phyloP scores from a whole-genome alignment of 2,329 filamentous ascomycete genomes.

The Colletotrichum cuscutae region DNA sequence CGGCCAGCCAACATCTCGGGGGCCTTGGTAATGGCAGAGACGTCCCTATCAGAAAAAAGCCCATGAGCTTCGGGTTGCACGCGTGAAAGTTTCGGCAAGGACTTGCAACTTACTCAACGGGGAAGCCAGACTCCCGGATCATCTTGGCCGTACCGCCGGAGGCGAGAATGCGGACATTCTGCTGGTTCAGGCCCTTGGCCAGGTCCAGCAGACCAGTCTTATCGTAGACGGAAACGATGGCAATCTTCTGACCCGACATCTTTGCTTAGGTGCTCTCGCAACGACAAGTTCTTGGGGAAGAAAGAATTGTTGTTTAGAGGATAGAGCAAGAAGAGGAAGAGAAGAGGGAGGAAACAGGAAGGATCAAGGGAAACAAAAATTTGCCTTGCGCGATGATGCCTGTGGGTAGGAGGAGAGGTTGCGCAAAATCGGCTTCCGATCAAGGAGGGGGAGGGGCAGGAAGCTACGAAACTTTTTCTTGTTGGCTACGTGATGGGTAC shows the following conservation, averaged over 20 bases:
- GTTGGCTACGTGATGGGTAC: conserved; percentile 17
- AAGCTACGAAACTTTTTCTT: conserved; percentile 5
- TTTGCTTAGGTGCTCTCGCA: conserved; percentile 31
- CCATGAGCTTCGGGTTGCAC: background rate
- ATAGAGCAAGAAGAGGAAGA: background rate
- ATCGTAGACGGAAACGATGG: conserved; percentile 98
- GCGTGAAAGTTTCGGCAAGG: background rate
- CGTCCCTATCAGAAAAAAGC: conserved; percentile 70
- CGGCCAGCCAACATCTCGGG: conserved; percentile 94
- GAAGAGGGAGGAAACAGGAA: background rate
- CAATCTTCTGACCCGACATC: conserved; percentile 66
- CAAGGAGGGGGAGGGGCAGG: conserved; percentile 34
- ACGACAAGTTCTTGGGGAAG: conserved; percentile 40
- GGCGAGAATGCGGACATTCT: conserved; percentile 91
- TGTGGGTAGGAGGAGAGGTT: conserved; percentile 21
- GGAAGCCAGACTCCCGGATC: conserved; percentile 95
- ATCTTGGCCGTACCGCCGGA: conserved; percentile 96
- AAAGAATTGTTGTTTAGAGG: conserved; percentile 10
- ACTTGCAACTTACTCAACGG: conserved; percentile 79
- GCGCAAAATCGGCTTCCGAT: conserved; percentile 34
- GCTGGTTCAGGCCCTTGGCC: conserved; percentile 87
- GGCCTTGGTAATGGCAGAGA: conserved; percentile 95
- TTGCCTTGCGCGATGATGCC: conserved; percentile 32
- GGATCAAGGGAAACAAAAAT: conserved; percentile 14
- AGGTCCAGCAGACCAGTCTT: conserved; percentile 96